Base-by-base conservation (phyloP, 2,329 filamentous ascomycete species). In the Thielaviopsis ethacetica region DNA sequence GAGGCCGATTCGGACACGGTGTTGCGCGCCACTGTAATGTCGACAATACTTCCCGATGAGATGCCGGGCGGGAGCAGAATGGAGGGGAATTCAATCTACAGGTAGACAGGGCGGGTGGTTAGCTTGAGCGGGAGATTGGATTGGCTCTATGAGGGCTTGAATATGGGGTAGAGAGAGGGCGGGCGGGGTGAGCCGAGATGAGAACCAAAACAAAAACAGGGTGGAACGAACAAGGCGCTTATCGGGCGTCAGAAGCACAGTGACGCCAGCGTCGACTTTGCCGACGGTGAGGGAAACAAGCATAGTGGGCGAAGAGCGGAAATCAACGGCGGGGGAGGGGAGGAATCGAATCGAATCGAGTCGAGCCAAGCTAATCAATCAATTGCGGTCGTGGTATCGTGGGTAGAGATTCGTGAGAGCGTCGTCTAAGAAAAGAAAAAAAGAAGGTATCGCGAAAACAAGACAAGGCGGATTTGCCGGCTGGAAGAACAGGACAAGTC, bases 241-340 rank as follows among this genome's bases (percentile, higher is more conserved):
- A 73, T 98, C 93, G 69, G 95, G 87, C 54, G 93, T 98, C 68
- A 98, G 76, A 59, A 98, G 84, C 63, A 98, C 93, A 55, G 93
- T 95, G 69, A 98, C 91, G 73, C 93, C 93, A 67, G 93, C 93
- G 73, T 98, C 93, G 73, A 98, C 93, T 77, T 98, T 98, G 77
- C 93, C 93, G 73, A 98, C 93, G 56, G 91, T 97, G 70, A 98
- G 80, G 65, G 93, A 97, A 73, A 98, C 88, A 68, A 97, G 80
- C 93, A 98, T 97, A 56, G 70, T 13, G 34, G 27, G 26, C 26
- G 9, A 27, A 27, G 26, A 27, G 26, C 26, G 26, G 9, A 9
- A 27, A 27, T 27, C 9, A 9, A 9, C 26, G n/a, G n/a, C n/a
- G n/a, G 24, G 24, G 24, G 30, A 9, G 30, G 7, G 30, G 30